Percentiles rank a stretch among this genome's conserved stretches.
These are phyloP conservation scores for Clavariopsis aquatica DNA, from an alignment of 495 filamentous ascomycete genomes.

Conservation along the genomic window DNA sequence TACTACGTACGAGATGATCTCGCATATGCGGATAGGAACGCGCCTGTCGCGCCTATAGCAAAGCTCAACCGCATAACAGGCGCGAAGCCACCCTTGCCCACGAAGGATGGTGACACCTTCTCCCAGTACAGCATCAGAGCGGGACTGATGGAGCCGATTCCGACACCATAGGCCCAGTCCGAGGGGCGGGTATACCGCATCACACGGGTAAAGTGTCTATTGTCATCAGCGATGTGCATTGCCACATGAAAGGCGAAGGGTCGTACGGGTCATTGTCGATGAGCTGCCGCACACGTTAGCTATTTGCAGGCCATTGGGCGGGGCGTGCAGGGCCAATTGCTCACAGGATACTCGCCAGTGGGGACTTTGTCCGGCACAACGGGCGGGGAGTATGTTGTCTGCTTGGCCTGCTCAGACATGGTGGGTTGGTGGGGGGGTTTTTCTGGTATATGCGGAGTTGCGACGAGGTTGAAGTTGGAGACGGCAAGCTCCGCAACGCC, in stretches of 20 bases:
- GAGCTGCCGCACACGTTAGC: constrained; percentile 59
- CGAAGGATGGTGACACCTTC: constrained; percentile 74
- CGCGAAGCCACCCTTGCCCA: constrained; percentile 76
- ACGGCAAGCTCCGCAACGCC: constrained; percentile 22
- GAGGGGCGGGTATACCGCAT: constrained; percentile 77
- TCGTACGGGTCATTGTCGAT: constrained; percentile 97
- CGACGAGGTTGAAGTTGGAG: constrained; percentile 26
- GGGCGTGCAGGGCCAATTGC: constrained; percentile 12
- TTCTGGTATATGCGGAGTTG: constrained; percentile 13
- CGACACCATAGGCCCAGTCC: constrained; percentile 74
- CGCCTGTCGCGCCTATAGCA: constrained; percentile 69
- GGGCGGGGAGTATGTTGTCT: constrained; percentile 1
- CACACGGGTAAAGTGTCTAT: constrained; percentile 87
- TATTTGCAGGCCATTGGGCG: constrained; percentile 10
- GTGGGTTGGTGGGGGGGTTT: constrained; percentile 15
- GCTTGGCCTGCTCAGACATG: constrained; percentile 25
- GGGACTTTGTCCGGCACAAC: constrained; percentile 25
- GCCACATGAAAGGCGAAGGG: not conserved
- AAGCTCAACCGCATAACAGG: constrained; percentile 76
- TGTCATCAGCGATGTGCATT: constrained; percentile 36
- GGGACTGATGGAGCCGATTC: constrained; percentile 67
- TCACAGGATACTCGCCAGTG: constrained; percentile 34
- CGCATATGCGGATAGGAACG: constrained; percentile 78
- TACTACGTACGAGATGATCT: constrained; percentile 61
- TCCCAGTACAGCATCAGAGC: constrained; percentile 76